These are phyloP conservation scores for Oryza coarctata DNA, from an alignment of 176 grass and related monocot species.

Conservation along the genomic window DNA sequence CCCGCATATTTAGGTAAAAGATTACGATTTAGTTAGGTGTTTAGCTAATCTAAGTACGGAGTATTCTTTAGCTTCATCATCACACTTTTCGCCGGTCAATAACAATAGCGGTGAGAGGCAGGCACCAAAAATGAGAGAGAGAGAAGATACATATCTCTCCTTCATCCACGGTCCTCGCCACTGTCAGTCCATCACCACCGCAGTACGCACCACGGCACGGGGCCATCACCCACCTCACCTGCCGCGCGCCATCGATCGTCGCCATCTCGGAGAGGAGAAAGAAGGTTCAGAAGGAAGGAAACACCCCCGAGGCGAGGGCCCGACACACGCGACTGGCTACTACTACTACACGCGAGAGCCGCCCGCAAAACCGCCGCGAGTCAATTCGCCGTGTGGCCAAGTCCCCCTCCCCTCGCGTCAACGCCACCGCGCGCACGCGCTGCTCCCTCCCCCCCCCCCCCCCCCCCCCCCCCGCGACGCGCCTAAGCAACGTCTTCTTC, in stretches of 20 bases:
- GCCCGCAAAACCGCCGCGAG: background rate
- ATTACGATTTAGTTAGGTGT: background rate
- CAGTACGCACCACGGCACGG: too few relatives aligned
- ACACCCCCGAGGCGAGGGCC: too few relatives aligned
- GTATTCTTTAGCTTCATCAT: background rate
- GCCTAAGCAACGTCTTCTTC: constrained; percentile 23
- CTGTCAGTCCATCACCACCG: too few relatives aligned
- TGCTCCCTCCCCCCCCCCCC: background rate
- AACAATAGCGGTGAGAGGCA: background rate
- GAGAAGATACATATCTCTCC: background rate
- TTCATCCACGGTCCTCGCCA: background rate
- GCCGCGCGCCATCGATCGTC: background rate
- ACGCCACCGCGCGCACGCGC: background rate
- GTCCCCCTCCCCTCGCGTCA: background rate
- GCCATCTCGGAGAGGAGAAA: background rate
- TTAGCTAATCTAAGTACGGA: background rate
- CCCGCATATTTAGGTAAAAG: background rate
- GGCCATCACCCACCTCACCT: background rate
- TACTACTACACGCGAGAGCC: too few relatives aligned
- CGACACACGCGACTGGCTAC: background rate
- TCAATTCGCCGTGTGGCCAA: background rate
- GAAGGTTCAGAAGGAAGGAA: background rate
- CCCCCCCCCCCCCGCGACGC: background rate
- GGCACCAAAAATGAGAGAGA: too few relatives aligned
- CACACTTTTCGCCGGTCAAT: background rate